Percentiles rank a stretch among this genome's conserved stretches.
Conservation (phyloP, 306 rosid genomes). For the Cucurbita pepo region DNA sequence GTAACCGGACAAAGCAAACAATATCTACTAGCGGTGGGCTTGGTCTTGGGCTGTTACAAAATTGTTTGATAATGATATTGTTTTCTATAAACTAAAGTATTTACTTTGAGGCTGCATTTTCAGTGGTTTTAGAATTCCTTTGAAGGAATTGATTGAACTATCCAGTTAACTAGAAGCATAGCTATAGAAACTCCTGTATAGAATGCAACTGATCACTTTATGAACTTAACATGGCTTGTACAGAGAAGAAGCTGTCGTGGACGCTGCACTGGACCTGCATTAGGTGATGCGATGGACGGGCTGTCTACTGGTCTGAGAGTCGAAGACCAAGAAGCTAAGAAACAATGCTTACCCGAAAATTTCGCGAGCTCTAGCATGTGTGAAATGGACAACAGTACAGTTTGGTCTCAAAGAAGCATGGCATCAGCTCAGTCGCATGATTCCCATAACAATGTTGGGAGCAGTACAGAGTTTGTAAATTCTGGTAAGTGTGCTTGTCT, state of each 20-base stretch:
- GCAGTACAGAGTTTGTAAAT: constrained; percentile 51
- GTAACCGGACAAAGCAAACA: no score
- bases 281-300: constrained; percentile 24
- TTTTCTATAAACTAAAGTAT: neutral
- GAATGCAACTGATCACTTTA: constrained; percentile 30
- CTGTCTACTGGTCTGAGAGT: constrained; percentile 25
- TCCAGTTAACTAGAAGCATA: neutral
- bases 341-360: constrained; percentile 42
- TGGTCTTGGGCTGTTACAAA: no score
- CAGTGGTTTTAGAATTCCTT: neutral
- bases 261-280: constrained; percentile 30
- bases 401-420: constrained; percentile 39
- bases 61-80: neutral
- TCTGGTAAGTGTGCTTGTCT: constrained; percentile 46
- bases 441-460: constrained; percentile 29
- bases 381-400: constrained; percentile 41
- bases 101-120: neutral
- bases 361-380: constrained; percentile 52
- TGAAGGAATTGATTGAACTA: neutral
- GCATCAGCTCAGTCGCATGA: constrained; percentile 26
- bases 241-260: constrained; percentile 93
- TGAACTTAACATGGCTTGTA: constrained; percentile 45
- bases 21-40: no score
- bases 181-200: neutral
- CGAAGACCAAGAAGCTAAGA: constrained; percentile 26